These are phyloP conservation scores for Myriosclerotinia duriaeana DNA, from an alignment of 2,329 filamentous ascomycete genomes.

Conservation along the genomic window DNA sequence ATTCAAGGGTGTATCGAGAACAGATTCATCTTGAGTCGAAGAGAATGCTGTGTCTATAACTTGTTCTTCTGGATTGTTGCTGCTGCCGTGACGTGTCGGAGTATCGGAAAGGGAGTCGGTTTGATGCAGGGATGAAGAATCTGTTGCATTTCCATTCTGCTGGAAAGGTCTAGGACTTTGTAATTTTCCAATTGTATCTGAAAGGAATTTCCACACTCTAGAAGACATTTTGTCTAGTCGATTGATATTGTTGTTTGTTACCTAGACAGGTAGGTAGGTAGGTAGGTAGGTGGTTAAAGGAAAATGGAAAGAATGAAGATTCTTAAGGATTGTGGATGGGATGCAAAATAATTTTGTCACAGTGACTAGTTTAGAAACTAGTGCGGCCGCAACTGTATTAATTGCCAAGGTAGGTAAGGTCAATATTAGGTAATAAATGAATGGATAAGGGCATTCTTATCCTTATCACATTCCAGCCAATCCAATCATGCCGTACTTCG, in stretches of 20 bases:
- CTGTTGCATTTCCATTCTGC: neutral
- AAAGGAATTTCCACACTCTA: slow-evolving; percentile 7
- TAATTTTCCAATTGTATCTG: neutral
- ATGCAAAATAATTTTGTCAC: slow-evolving; percentile 19
- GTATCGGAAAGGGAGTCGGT: slow-evolving; percentile 2
- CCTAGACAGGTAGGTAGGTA: too few species aligned
- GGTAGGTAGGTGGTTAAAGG: too few species aligned
- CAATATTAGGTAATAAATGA: neutral
- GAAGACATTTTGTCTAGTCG: neutral
- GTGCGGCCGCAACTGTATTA: slow-evolving; percentile 12
- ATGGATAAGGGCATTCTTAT: neutral
- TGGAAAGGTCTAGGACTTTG: slow-evolving; percentile 9
- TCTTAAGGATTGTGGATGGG: slow-evolving; percentile 1
- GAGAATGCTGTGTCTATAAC: neutral
- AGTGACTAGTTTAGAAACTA: slow-evolving; percentile 20
- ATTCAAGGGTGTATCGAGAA: neutral
- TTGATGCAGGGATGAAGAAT: slow-evolving; percentile 7
- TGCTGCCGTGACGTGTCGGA: slow-evolving; percentile 15
- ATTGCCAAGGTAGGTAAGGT: neutral
- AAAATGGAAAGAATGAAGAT: neutral
- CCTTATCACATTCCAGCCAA: neutral
- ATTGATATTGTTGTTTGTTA: neutral
- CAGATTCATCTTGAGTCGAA: neutral
- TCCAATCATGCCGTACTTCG: too few species aligned
- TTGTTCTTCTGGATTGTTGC: slow-evolving; percentile 1